Base-by-base conservation (phyloP, 331 rosid genomes). In the Acacia concinna region DNA sequence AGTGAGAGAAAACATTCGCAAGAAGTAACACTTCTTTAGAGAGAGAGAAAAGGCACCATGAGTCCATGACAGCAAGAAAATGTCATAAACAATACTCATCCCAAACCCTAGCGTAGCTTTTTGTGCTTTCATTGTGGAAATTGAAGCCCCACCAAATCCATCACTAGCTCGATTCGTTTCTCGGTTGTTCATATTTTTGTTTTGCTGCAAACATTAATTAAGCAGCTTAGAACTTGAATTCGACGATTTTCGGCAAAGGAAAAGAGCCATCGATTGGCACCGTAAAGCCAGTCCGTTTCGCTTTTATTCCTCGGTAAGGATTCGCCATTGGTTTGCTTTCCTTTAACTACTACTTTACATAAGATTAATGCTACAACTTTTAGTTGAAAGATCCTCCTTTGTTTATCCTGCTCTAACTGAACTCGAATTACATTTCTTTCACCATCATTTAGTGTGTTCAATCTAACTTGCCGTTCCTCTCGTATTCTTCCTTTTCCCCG, bases 91-190 rank as follows among this genome's bases (percentile, higher is more conserved):
- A 20, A 38, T 18, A 27, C 47, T 49, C 77, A 73, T 38, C 88
- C 56, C 56, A 85, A 87, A 85, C 83, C 89, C 93, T 85, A 84
- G 63, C 74, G 23, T 32, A 34, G 69, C 44, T 86, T 67, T 57
- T 65, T 76, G 35, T 57, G 71, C 41, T 80, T 67, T 60, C 78
- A 7, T n/a, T 68, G 69, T 78, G 44, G 44, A 40, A 54, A 68
- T 66, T 74, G 31, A 46, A 32, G 8, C 64, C 81, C 81, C 86
- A 51, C 75, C 80, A 59, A 71, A 41, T 54, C 60, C 44, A 71
- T 82, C 76, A 54, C 75, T 30, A 32, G 82, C 81, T 35, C 62
- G 8, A 72, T 56, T 67, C 28, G 31, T 38, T 41, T 66, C 71
- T 47, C 28, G 6, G 15, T 47, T 66, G 21, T 15, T 69, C 70